Evolutionary conservation across 2,329 filamentous ascomycete genomes (phyloP).

Genomic region (Alternaria burnsii): DNA sequence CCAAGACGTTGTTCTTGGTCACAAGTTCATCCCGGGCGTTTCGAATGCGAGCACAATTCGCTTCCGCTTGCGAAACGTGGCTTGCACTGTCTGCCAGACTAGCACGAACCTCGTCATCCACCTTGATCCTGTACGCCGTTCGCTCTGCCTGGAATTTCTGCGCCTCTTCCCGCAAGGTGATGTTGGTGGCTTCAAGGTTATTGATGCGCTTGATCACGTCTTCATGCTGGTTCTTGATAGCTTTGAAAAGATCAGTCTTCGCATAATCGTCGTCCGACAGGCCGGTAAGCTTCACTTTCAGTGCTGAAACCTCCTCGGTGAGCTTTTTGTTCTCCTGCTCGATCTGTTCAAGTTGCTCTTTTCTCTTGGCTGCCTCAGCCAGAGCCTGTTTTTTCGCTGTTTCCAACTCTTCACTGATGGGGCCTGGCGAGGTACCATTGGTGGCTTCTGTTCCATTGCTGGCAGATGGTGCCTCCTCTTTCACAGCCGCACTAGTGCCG

Average conservation of each 20-base stretch:
- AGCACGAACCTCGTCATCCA: slow-evolving; percentile 81
- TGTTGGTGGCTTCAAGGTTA: slow-evolving; percentile 87
- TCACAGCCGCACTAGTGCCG: slow-evolving; percentile 28
- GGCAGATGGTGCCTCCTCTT: slow-evolving; percentile 54
- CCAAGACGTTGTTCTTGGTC: slow-evolving; percentile 81
- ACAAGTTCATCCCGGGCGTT: slow-evolving; percentile 84
- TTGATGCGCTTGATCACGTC: slow-evolving; percentile 93
- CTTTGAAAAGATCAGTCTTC: slow-evolving; percentile 91
- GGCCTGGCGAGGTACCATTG: slow-evolving; percentile 67
- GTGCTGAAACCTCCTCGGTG: slow-evolving; percentile 79
- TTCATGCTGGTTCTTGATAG: slow-evolving; percentile 87
- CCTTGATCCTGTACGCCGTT: slow-evolving; percentile 78
- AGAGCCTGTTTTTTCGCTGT: slow-evolving; percentile 79
- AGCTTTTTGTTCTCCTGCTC: slow-evolving; percentile 79
- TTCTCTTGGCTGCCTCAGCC: slow-evolving; percentile 81
- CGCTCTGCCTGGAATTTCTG: slow-evolving; percentile 86
- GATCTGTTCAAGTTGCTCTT: slow-evolving; percentile 83
- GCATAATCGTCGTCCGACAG: slow-evolving; percentile 93
- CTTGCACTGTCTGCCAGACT: slow-evolving; percentile 80
- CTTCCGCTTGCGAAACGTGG: slow-evolving; percentile 80
- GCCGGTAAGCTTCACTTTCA: slow-evolving; percentile 73
- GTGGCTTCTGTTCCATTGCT: slow-evolving; percentile 62
- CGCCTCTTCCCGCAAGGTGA: slow-evolving; percentile 82
- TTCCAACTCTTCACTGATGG: slow-evolving; percentile 72
- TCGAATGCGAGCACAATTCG: slow-evolving; percentile 85